Base-by-base conservation (phyloP, 2,329 filamentous ascomycete species). In the Aspergillus piperis region DNA sequence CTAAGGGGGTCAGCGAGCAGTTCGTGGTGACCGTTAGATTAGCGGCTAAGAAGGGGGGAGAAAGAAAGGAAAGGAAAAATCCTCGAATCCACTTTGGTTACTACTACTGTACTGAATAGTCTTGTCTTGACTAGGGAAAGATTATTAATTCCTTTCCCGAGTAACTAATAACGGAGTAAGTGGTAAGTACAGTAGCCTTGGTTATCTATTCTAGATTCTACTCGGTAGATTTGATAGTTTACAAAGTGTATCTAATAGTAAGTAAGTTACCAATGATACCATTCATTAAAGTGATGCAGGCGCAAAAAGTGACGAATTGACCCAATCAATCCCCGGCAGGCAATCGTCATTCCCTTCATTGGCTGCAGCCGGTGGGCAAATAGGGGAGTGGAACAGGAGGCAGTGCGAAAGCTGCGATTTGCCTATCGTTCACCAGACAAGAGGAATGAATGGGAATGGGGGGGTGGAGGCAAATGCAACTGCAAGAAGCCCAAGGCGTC, bases 271-370 rank as follows among this genome's bases (percentile, higher is more conserved):
- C 32, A 36, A 36, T 13, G 10, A 36, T 36, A 36, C 32, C 32
- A 36, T 36, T 36, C 32, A 44, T 44, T 50, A 50, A 50, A 50
- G 47, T 50, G 47, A 50, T 50, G 47, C 47, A 50, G n/a, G 25
- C 47, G 25, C 23, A n/a, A 27, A 30, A 30, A 50, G 19, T 27
- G 23, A 49, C 13, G 44, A 25, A 49, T 49, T 23, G 23, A 27
- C 23, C 52, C 52, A 54, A 54, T 54, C 52, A 54, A 36, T 54
- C 39, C 52, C 52, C 25, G 52, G 41, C 52, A 27, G 52, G 32
- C 32, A 23, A 54, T 42, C 38, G 52, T 55, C 53, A 42, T 55
- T 32, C 53, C 17, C 15, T 30, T 39, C 21, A 47, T 55, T 55
- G 53, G 53, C 53, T 44, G 41, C 25, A 27, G 47, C 8, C n/a